Evolutionary conservation across 2,329 filamentous ascomycete genomes (phyloP).

Genomic region (Didymella segeticola): DNA sequence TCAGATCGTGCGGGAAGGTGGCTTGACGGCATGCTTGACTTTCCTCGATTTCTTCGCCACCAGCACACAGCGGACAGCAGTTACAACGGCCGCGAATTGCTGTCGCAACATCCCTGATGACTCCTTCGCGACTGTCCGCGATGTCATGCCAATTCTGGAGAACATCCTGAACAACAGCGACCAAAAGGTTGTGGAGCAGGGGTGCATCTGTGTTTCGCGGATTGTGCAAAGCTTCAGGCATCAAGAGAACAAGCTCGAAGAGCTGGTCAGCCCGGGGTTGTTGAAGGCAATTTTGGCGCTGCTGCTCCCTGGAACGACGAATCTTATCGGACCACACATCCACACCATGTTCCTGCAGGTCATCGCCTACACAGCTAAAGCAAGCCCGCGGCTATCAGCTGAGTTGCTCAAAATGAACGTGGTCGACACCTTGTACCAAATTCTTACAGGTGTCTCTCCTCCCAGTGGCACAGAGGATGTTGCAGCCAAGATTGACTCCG

Average conservation of each 20-base stretch:
- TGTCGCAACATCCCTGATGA: slow-evolving; percentile 96
- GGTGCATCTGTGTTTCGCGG: slow-evolving; percentile 90
- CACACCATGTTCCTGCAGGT: slow-evolving; percentile 96
- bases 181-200: slow-evolving; percentile 95
- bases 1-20: slow-evolving; percentile 94
- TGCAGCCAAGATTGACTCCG: slow-evolving; percentile 88
- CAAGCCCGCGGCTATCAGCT: slow-evolving; percentile 84
- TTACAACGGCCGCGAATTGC: slow-evolving; percentile 97
- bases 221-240: slow-evolving; percentile 98
- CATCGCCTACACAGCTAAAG: slow-evolving; percentile 85
- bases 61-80: slow-evolving; percentile 93
- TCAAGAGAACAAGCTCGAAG: slow-evolving; percentile 85
- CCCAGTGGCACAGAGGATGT: slow-evolving; percentile 79
- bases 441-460: slow-evolving; percentile 92
- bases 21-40: slow-evolving; percentile 91
- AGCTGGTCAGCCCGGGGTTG: slow-evolving; percentile 87
- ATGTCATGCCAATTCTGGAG: slow-evolving; percentile 95
- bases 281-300: slow-evolving; percentile 85
- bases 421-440: slow-evolving; percentile 96
- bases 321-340: slow-evolving; percentile 90
- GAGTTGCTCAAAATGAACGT: slow-evolving; percentile 96
- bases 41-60: slow-evolving; percentile 98
- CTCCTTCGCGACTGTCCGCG: slow-evolving; percentile 86
- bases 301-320: slow-evolving; percentile 90
- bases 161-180: slow-evolving; percentile 91